Evolutionary conservation across 129 eudicot genomes (phyloP).

Genomic region (Escallonia herrerae): DNA sequence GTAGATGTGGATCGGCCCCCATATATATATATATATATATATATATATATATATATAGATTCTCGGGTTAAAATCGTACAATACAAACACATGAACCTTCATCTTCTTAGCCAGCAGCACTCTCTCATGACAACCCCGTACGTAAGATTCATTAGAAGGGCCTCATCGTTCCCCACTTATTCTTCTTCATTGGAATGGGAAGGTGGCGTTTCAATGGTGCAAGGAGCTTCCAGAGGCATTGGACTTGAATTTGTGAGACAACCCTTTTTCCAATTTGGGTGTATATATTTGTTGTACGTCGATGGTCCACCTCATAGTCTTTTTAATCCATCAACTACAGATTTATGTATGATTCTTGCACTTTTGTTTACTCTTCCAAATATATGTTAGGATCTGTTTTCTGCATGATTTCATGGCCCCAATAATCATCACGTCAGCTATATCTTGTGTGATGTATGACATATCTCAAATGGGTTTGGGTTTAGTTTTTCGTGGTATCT

Average conservation of each 20-base stretch:
- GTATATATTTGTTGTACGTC: not conserved
- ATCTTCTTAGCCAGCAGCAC: constrained; percentile 17
- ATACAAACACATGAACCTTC: constrained; percentile 28
- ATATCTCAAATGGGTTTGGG: too few relatives aligned
- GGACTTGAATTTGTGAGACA: constrained; percentile 86
- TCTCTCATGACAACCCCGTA: constrained; percentile 16
- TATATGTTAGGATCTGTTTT: not conserved
- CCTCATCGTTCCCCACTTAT: constrained; percentile 16
- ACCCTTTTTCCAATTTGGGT: not conserved
- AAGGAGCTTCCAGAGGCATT: constrained; percentile 96
- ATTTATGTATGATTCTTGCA: too few relatives aligned
- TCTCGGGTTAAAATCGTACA: not conserved
- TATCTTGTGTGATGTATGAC: too few relatives aligned
- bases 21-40: too few relatives aligned
- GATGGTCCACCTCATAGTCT: too few relatives aligned
- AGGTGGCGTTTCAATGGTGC: constrained; percentile 76
- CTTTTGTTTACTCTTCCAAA: too few relatives aligned
- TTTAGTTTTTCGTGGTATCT: too few relatives aligned
- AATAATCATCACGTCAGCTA: too few relatives aligned
- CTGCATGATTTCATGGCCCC: not conserved
- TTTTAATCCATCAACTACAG: too few relatives aligned
- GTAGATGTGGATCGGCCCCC: too few relatives aligned
- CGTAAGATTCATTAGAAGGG: constrained; percentile 18
- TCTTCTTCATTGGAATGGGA: constrained; percentile 26
- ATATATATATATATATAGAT: not conserved